Conservation (phyloP, 306 rosid genomes). For the Glycine soja region DNA sequence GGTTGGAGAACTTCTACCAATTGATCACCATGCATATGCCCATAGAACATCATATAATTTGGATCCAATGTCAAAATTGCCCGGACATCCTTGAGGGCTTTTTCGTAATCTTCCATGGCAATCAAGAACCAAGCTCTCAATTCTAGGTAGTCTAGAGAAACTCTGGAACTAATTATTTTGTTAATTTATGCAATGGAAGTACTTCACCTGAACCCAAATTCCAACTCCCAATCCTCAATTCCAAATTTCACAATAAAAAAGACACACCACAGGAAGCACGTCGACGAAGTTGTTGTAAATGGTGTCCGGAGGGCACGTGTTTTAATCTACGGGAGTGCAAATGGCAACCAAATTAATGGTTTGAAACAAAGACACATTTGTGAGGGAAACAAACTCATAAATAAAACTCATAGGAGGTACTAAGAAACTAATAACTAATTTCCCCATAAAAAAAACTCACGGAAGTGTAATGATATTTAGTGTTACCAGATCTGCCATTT, state of each 20-base stretch:
- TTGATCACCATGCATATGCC: conserved; percentile 74
- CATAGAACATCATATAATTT: conserved; percentile 71
- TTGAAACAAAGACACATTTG: conserved; percentile 33
- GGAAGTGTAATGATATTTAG: no score
- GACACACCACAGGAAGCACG: conserved; percentile 94
- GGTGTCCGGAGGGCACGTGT: conserved; percentile 90
- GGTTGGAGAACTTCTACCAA: conserved; percentile 75
- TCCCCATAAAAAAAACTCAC: no score
- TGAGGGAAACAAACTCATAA: no score
- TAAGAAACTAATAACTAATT: no score
- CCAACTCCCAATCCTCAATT: no score
- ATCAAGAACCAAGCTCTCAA: conserved; percentile 84
- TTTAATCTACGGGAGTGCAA: conserved; percentile 95
- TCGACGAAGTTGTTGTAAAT: conserved; percentile 94
- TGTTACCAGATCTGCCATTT: conserved; percentile 84
- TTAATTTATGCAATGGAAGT: conserved; percentile 76
- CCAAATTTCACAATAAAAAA: no score
- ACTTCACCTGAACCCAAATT: no score
- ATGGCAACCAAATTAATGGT: conserved; percentile 94
- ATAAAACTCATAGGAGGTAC: no score
- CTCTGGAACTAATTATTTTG: conserved; percentile 77
- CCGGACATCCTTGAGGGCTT: conserved; percentile 79
- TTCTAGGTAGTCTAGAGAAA: conserved; percentile 87
- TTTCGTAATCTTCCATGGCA: conserved; percentile 77
- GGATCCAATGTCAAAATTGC: conserved; percentile 90